Evolutionary conservation across 192 early-diverging fungal species (phyloP), one percentile per base, ranked within the genome.

Genomic region (Entomortierella beljakovae): DNA sequence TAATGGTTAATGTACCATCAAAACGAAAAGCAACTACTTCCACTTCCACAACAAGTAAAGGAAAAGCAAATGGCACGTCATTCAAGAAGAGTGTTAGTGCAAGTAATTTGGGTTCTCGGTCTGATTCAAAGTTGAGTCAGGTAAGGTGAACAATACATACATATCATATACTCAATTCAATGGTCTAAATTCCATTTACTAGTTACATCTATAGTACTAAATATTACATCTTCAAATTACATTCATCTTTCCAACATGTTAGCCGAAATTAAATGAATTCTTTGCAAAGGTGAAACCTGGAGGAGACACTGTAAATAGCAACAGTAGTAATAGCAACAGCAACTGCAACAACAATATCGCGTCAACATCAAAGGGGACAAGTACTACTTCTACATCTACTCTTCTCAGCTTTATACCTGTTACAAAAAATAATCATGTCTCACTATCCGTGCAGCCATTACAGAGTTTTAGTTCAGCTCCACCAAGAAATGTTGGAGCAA

Each of bases 71-170:
- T 16, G 38, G 16, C n/a, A 43, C 22, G 3, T 15, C 55, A 13
- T 10, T 35, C 18, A 57, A 57, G 32, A 57, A 34, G 65, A 32
- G 38, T 31, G 40, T 32, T 15, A 57, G 55, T n/a, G 34, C 31
- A 3, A 49, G 3, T 8, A 13, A 54, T 9, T 13, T 31, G 6
- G 57, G 46, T 2, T 9, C 57, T 4, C n/a, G 33, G 0, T 23
- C 22, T 7, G 68, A 61, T 18, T 33, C 35, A 7, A 60, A 42
- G 16, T 23, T 70, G 32, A 61, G 38, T 18, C 68, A 70, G 68
- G 68, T 61, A 70, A 20, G 18, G 22, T 10, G n/a, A 2, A 9
- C 22, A 29, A 43, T 10, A 10, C 25, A 18, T 11, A 29, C 22
- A 46, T 9, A 61, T 35, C 57, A 3, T 4, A 0, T 23, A 13